Conservation (phyloP, 2,329 filamentous ascomycete species). For the Karstenula rhodostoma region DNA sequence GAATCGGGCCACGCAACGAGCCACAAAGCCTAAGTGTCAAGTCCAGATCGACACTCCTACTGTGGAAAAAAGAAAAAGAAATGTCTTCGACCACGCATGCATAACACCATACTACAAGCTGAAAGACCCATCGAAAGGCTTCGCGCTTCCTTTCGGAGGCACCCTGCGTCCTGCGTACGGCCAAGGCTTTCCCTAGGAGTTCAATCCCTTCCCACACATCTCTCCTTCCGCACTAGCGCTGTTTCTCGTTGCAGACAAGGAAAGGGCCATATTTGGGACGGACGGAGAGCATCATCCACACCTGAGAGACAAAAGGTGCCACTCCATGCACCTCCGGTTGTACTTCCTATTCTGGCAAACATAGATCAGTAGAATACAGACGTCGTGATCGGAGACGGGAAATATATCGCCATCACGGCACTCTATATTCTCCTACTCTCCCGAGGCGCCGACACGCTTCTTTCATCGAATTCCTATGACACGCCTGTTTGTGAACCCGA, state of each 20-base stretch:
- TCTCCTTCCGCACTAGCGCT: conserved; percentile 14
- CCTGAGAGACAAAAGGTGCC: conserved; percentile 21
- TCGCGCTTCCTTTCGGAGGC: conserved; percentile 22
- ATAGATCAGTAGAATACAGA: conserved; percentile 15
- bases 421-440: conserved; percentile 31
- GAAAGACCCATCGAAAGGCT: conserved; percentile 28
- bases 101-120: conserved; percentile 27
- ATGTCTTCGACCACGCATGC: conserved; percentile 29
- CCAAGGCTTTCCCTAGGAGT: conserved; percentile 28
- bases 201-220: conserved; percentile 24
- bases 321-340: conserved; percentile 23
- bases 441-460: conserved; percentile 31
- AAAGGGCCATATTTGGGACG: not conserved
- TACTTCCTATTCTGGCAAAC: conserved; percentile 21
- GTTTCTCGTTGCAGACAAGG: conserved; percentile 3
- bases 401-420: conserved; percentile 22
- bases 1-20: conserved; percentile 38
- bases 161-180: conserved; percentile 26
- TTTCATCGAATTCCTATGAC: conserved; percentile 23
- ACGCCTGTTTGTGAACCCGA: conserved; percentile 31
- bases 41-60: conserved; percentile 23
- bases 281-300: conserved; percentile 9
- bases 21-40: conserved; percentile 23
- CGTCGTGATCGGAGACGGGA: conserved; percentile 18
- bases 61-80: conserved; percentile 42